phyloP scores from a whole-genome alignment of 2,329 filamentous ascomycete genomes.

The Fusarium sublunatum region DNA sequence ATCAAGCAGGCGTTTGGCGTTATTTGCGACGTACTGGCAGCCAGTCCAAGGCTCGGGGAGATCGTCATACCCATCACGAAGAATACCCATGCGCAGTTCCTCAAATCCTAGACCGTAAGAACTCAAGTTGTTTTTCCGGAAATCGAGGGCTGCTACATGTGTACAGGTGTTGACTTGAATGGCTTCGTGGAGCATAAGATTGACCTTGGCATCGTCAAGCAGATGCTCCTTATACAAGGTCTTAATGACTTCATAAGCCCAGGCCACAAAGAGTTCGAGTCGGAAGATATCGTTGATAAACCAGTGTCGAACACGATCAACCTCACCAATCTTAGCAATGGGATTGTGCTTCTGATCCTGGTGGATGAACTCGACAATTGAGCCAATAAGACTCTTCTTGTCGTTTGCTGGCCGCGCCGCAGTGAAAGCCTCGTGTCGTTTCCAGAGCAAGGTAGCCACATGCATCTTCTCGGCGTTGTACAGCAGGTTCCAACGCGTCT shows the following conservation, averaged over 20 bases:
- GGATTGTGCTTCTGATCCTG: constrained; percentile 79
- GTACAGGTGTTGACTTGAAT: constrained; percentile 70
- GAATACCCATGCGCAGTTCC: constrained; percentile 71
- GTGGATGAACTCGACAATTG: constrained; percentile 80
- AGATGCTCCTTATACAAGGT: constrained; percentile 73
- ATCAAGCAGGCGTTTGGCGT: constrained; percentile 68
- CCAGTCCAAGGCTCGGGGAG: constrained; percentile 91
- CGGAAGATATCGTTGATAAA: constrained; percentile 81
- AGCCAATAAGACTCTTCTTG: constrained; percentile 76
- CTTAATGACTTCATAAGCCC: constrained; percentile 81
- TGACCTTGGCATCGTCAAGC: constrained; percentile 65
- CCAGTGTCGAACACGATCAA: constrained; percentile 85
- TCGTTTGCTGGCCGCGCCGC: constrained; percentile 67
- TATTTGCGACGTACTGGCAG: constrained; percentile 70
- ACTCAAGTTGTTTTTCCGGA: constrained; percentile 75
- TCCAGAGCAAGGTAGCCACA: constrained; percentile 83
- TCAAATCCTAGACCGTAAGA: constrained; percentile 80
- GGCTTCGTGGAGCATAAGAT: constrained; percentile 74
- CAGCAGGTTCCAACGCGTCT: constrained; percentile 82
- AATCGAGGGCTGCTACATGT: constrained; percentile 70
- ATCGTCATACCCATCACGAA: constrained; percentile 71
- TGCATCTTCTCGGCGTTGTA: constrained; percentile 91
- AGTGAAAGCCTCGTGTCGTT: constrained; percentile 77
- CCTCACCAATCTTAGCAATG: constrained; percentile 73
- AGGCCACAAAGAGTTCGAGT: constrained; percentile 80